Base-by-base conservation (phyloP, 2,329 filamentous ascomycete species). In the Cercospora canescens region DNA sequence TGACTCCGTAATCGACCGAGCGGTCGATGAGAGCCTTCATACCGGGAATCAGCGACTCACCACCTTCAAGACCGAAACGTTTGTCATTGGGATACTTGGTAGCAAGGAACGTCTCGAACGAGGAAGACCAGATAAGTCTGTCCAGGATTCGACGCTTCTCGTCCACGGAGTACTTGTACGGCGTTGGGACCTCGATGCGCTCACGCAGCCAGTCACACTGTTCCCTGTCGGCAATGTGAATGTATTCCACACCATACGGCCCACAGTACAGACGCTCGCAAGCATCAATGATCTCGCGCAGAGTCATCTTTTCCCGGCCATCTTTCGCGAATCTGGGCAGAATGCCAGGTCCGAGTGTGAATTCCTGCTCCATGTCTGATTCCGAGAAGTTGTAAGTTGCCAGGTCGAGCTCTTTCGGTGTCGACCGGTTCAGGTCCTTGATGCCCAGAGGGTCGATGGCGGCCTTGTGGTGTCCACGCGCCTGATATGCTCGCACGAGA, bases 1-100 rank as follows among this genome's bases (percentile, higher is more conserved):
- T 98, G 77, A 99, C 91, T 66, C 95, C 95, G 76, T 97, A 97
- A 79, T 99, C 95, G 73, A 99, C 95, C 77, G 94, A 97, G 77
- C 95, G 92, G 81, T 99, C 95, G 71, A 99, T 99, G 70, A 99
- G 84, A 62, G 95, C 95, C 86, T 99, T 99, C 95, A 99, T 99
- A 80, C 95, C 95, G 30, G 95, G 95, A 66, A 99, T 96, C 72
- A 99, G 87, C 64, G 93, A 94, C 82, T 99, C 95, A 77, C 94
- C 96, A 78, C 95, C 95, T 83, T 99, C 95, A 30, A 99, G 88
- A 83, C 95, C 95, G 81, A 99, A 99, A 77, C 95, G 92, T 87
- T 99, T 99, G 84, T 99, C 95, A 82, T 99, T 99, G 80, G 95
- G 95, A 82, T 97, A 98, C 82, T 99, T 99, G 66, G 93, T 97